Base-by-base conservation (phyloP, 352 stramenopile species). In the Pythium phragmitis region DNA sequence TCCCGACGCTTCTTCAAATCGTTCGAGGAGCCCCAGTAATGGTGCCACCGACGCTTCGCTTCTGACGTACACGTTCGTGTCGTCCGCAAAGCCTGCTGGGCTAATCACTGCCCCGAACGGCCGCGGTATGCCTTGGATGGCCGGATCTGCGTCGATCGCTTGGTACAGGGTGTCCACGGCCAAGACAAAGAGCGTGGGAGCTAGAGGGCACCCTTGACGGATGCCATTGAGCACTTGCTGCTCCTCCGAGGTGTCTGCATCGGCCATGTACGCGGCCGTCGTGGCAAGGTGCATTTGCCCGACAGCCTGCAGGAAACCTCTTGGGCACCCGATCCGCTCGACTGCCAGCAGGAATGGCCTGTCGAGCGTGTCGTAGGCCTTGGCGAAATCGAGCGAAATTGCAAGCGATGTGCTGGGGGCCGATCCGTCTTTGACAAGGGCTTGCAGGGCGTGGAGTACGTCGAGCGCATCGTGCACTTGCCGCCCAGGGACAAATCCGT, bases 391-490 rank as follows among this genome's bases (percentile, higher is more conserved):
- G 11, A 59, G 52, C 2, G 21, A 47, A 21, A 59, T 23, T 3
- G 52, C 52, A 0, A 59, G 28, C 14, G 28, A 13, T 1, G 30
- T n/a, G 2, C 12, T 13, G 2, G 36, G 34, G 1, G 34, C n/a
- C 23, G 17, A 2, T 28, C 12, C 51, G 2, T 57, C 28, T 1
- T 34, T n/a, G 1, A 46, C 51, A 3, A 34, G 34, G 2, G 51
- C 51, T 33, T 57, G 51, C 2, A 57, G 13, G 3, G 51, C 51
- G 19, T 47, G 34, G 16, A 45, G 49, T 2, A 49, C 23, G 21
- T 59, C 52, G 3, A 59, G n/a, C 21, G 52, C 52, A 13, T 59
- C 52, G 52, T 49, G 34, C 1, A 59, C 52, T 45, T 59, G 52
- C 7, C 37, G 9, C 7, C 41, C 37, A 2, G 36, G 37, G 2